Evolutionary conservation across 2,329 filamentous ascomycete species (phyloP).

Genomic region (Hypoxylon sp.): DNA sequence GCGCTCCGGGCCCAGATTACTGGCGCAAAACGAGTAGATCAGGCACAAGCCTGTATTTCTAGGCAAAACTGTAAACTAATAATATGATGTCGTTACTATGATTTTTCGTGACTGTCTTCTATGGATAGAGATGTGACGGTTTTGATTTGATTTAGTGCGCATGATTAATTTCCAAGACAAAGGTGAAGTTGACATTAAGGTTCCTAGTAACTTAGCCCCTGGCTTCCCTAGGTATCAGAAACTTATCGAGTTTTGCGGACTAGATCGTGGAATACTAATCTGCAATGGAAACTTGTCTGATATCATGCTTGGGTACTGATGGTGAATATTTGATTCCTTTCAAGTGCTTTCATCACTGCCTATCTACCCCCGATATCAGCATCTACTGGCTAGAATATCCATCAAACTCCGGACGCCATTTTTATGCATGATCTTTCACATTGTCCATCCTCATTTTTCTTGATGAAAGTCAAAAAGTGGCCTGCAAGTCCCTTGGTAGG

Average conservation of each 20-base stretch:
- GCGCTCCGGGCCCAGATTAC: constrained; percentile 9
- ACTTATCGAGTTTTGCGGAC: too few relatives aligned
- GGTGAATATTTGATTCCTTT: constrained; percentile 1
- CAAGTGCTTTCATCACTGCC: background rate
- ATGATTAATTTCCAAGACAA: background rate
- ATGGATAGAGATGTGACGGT: background rate
- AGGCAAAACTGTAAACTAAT: background rate
- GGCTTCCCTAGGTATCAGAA: too few relatives aligned
- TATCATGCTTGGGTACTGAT: background rate
- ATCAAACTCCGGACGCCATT: constrained; percentile 40
- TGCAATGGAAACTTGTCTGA: background rate
- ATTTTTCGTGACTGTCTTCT: background rate
- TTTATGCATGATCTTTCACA: constrained; percentile 31
- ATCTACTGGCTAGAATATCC: constrained; percentile 4
- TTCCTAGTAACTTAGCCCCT: background rate
- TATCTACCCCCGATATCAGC: constrained; percentile 9
- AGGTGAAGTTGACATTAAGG: background rate
- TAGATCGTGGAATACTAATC: background rate
- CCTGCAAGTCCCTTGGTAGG: background rate
- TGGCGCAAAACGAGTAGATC: constrained; percentile 12
- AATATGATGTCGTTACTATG: background rate
- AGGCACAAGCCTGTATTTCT: constrained; percentile 14
- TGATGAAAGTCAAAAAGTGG: background rate
- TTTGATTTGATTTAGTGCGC: background rate
- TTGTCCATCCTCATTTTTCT: constrained; percentile 4